Conservation (phyloP, 129 eudicot species). For the Scalesia atractyloides region DNA sequence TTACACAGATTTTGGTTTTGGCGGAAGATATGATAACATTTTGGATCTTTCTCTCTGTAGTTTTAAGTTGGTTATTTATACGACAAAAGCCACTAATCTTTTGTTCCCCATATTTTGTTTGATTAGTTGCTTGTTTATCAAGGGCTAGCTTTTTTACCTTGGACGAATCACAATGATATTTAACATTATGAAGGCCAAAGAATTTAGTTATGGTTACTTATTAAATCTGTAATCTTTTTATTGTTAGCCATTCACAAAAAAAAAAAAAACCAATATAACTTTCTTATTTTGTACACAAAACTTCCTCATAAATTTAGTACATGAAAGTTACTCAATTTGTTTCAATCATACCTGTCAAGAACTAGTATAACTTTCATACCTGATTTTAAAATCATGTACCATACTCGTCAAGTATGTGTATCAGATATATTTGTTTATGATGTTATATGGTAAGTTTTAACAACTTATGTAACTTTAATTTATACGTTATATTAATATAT, state of each 20-base stretch:
- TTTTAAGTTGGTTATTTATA: constrained; percentile 5
- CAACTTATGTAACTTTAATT: too few relatives aligned
- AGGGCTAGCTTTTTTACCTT: not conserved
- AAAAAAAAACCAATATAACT: too few relatives aligned
- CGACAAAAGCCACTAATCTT: not conserved
- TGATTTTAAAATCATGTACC: too few relatives aligned
- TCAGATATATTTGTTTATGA: too few relatives aligned
- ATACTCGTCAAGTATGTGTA: too few relatives aligned
- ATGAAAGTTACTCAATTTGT: constrained; percentile 20
- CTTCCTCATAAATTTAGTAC: too few relatives aligned
- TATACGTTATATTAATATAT: too few relatives aligned
- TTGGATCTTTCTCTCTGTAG: constrained; percentile 7
- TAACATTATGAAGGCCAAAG: constrained; percentile 12
- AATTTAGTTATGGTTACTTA: not conserved
- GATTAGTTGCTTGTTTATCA: constrained; percentile 2
- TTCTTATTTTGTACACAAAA: too few relatives aligned
- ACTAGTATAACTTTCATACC: too few relatives aligned
- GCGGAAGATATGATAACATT: not conserved
- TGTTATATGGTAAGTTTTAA: too few relatives aligned
- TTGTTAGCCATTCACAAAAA: not conserved
- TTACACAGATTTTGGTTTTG: constrained; percentile 6
- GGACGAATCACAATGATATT: constrained; percentile 7
- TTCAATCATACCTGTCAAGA: too few relatives aligned
- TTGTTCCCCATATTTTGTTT: constrained; percentile 24
- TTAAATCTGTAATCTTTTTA: not conserved